A percentile compares a stretch with the other conserved stretches of the same genome.
Conservation (phyloP, 441 rosid species). For the Euphorbia celastroides region DNA sequence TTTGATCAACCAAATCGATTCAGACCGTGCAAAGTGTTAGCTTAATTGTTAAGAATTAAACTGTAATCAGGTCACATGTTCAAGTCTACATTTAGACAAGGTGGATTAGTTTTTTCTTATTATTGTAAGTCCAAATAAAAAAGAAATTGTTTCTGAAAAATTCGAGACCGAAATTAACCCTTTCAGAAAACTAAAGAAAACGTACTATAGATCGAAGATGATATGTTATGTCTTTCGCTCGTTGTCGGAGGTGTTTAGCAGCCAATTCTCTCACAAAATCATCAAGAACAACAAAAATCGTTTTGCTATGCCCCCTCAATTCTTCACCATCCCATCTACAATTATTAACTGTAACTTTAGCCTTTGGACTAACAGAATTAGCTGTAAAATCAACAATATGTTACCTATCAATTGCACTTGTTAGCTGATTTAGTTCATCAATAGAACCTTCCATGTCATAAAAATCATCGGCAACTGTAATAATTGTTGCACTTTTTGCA, state of each 20-base stretch:
- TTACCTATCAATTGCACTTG: constrained; percentile 48
- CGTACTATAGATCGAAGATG: constrained; percentile 38
- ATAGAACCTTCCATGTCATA: constrained; percentile 49
- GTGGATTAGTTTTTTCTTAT: no score
- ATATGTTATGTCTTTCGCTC: constrained; percentile 32
- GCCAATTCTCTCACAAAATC: constrained; percentile 32
- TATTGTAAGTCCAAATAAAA: no score
- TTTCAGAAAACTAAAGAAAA: background rate
- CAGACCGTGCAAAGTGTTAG: no score
- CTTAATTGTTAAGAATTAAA: no score
- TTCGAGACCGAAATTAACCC: background rate
- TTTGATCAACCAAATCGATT: no score
- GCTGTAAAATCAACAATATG: no score
- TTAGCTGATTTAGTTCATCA: constrained; percentile 39
- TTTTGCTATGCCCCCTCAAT: constrained; percentile 36
- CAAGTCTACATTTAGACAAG: no score
- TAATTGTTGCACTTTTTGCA: constrained; percentile 43
- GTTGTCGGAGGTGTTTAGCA: constrained; percentile 21
- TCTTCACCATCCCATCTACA: constrained; percentile 54
- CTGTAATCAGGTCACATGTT: no score
- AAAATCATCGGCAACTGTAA: constrained; percentile 69
- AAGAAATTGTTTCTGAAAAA: no score
- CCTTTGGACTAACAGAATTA: no score
- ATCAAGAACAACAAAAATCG: constrained; percentile 52
- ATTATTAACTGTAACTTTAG: no score